phyloP scores from a whole-genome alignment of 768 basidiomycete genomes.

The Cubamyces sp. region DNA sequence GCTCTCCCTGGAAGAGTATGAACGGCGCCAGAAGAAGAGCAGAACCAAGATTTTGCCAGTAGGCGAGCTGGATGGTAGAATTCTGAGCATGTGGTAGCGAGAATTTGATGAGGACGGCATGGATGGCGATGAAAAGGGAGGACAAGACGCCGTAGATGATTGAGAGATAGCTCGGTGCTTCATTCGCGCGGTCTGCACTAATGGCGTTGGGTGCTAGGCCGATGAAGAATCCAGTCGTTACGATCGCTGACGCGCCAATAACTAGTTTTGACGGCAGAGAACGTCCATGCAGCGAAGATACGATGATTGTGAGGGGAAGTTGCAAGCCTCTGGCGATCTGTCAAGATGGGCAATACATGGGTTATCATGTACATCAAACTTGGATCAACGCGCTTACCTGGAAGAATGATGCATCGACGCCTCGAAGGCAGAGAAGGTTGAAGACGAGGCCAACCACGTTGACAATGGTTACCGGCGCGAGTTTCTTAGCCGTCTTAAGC shows the following conservation, averaged over 20 bases:
- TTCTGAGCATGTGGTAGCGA: slow-evolving; percentile 71
- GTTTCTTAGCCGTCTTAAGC: slow-evolving; percentile 54
- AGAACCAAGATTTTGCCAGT: slow-evolving; percentile 78
- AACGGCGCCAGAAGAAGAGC: slow-evolving; percentile 67
- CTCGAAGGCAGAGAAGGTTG: slow-evolving; percentile 77
- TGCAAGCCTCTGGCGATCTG: slow-evolving; percentile 87
- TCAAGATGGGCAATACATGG: not conserved
- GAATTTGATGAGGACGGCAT: slow-evolving; percentile 74
- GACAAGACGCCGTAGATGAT: slow-evolving; percentile 73
- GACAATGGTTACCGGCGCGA: slow-evolving; percentile 64
- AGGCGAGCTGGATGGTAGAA: slow-evolving; percentile 73
- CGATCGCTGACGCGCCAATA: slow-evolving; percentile 60
- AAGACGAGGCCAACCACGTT: slow-evolving; percentile 79
- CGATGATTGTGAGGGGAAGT: slow-evolving; percentile 77
- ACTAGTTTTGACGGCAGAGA: slow-evolving; percentile 57
- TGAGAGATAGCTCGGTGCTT: slow-evolving; percentile 54
- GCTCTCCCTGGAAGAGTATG: slow-evolving; percentile 61
- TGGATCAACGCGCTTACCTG: slow-evolving; percentile 45
- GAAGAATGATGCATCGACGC: slow-evolving; percentile 82
- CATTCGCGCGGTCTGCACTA: slow-evolving; percentile 34
- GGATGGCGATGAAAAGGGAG: slow-evolving; percentile 75
- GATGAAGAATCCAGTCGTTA: slow-evolving; percentile 77
- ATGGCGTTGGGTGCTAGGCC: slow-evolving; percentile 63
- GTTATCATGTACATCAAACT: too few relatives aligned
- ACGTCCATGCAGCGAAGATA: slow-evolving; percentile 64